phyloP scores from a whole-genome alignment of 1,139 yeast species.

The Geotrichum carabidarum region DNA sequence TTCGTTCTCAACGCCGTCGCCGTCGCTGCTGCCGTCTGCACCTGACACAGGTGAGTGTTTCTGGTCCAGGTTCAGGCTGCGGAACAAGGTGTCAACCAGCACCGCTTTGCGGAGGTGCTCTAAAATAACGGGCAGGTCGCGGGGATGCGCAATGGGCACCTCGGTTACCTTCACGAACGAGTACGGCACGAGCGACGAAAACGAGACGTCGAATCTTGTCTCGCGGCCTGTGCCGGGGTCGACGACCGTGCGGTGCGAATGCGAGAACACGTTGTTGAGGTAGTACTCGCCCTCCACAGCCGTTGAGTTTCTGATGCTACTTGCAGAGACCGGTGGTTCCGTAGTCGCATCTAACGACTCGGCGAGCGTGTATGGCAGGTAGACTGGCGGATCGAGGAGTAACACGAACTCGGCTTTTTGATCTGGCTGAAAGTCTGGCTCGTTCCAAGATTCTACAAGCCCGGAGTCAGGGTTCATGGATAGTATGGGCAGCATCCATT shows the following conservation, averaged over 20 bases:
- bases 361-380: constrained; percentile 29
- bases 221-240: constrained; percentile 16
- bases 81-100: constrained; percentile 13
- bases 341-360: constrained; percentile 24
- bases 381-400: constrained; percentile 34
- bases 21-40: neutral
- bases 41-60: neutral
- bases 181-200: constrained; percentile 33
- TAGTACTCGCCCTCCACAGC: constrained; percentile 4
- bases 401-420: constrained; percentile 34
- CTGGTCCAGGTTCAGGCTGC: constrained; percentile 12
- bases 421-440: constrained; percentile 28
- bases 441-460: constrained; percentile 25
- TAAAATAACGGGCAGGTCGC: constrained; percentile 26
- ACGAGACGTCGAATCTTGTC: constrained; percentile 26
- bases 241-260: constrained; percentile 18
- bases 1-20: neutral
- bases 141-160: constrained; percentile 35
- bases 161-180: constrained; percentile 30
- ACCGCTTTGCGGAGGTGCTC: constrained; percentile 21
- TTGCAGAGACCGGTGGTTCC: neutral
- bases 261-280: constrained; percentile 14
- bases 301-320: neutral
- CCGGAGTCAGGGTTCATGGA: constrained; percentile 20
- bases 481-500: constrained; percentile 28